A percentile compares a stretch with the other conserved stretches of the same genome.
Conservation (phyloP, 768 basidiomycete species). For the Nidularia pulvinata region DNA sequence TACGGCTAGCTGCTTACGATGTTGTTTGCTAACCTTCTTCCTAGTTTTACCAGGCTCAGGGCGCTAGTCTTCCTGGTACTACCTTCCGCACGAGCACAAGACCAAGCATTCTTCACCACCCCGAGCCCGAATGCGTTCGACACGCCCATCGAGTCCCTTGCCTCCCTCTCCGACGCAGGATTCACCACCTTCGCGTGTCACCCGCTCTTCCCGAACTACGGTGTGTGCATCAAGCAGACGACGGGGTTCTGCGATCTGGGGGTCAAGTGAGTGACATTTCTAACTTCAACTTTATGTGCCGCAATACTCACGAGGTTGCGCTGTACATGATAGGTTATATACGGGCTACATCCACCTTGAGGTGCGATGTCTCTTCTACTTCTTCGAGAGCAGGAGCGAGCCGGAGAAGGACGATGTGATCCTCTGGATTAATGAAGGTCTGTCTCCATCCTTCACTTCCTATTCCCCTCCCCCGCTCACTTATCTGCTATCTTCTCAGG, state of each 20-base stretch:
- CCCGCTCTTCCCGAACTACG: conserved; percentile 31
- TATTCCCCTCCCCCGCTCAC: too few species aligned
- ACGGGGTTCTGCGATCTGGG: conserved; percentile 52
- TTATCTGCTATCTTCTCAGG: conserved; percentile 19
- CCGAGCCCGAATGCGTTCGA: too few species aligned
- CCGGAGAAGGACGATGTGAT: background rate
- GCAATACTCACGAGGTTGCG: background rate
- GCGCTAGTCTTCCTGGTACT: background rate
- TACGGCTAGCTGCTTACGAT: background rate
- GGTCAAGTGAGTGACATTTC: conserved; percentile 36
- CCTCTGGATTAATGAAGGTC: background rate
- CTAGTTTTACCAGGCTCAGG: background rate
- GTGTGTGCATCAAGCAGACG: conserved; percentile 60
- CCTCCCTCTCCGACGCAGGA: conserved; percentile 13
- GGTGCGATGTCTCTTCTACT: conserved; percentile 50
- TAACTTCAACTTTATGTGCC: background rate
- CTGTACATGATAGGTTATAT: conserved; percentile 23
- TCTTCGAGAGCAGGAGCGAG: conserved; percentile 10
- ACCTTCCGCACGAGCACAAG: conserved; percentile 1
- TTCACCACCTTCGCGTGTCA: conserved; percentile 23
- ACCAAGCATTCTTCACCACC: conserved; percentile 8
- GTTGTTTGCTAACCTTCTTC: background rate
- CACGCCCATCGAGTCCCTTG: conserved; percentile 5
- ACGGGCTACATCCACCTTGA: conserved; percentile 48
- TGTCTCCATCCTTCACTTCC: background rate